These are phyloP conservation scores for Ballota nigra DNA, from an alignment of 257 asterid species.

Conservation along the genomic window DNA sequence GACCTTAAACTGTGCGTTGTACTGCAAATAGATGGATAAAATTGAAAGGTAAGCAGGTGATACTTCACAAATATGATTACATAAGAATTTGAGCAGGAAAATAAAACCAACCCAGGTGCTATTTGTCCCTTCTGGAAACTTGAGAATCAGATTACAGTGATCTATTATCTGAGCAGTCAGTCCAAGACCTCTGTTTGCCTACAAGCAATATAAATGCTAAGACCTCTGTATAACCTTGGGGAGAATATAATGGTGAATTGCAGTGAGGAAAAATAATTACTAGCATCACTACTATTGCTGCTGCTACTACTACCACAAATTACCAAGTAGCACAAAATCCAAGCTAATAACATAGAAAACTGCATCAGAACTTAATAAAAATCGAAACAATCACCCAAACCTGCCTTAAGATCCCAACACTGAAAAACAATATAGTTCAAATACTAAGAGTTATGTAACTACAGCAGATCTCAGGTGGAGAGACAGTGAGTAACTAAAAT, in stretches of 20 bases:
- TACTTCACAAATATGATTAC: conserved; percentile 2
- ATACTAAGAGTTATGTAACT: background rate
- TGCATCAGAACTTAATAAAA: background rate
- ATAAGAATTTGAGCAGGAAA: conserved; percentile 16
- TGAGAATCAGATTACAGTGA: conserved; percentile 84
- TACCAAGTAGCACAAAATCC: background rate
- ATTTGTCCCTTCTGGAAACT: conserved; percentile 92
- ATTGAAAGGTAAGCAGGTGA: conserved; percentile 6
- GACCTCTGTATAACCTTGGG: background rate
- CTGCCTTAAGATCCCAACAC: background rate
- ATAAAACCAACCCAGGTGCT: conserved; percentile 82
- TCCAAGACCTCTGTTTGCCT: conserved; percentile 96
- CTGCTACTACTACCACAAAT: background rate
- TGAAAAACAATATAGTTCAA: background rate
- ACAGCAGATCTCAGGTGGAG: conserved; percentile 1
- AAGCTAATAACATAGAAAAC: background rate
- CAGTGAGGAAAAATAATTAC: background rate
- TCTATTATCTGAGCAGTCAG: conserved; percentile 84
- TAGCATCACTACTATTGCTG: background rate
- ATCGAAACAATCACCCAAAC: background rate
- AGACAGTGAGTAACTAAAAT: background rate
- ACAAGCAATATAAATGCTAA: conserved; percentile 33
- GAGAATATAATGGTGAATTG: background rate
- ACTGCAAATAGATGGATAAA: conserved; percentile 50
- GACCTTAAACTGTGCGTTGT: conserved; percentile 78